Evolutionary conservation across 495 filamentous ascomycete species (phyloP), one percentile per base, ranked within the genome.

Genomic region (Aspergillus steynii): DNA sequence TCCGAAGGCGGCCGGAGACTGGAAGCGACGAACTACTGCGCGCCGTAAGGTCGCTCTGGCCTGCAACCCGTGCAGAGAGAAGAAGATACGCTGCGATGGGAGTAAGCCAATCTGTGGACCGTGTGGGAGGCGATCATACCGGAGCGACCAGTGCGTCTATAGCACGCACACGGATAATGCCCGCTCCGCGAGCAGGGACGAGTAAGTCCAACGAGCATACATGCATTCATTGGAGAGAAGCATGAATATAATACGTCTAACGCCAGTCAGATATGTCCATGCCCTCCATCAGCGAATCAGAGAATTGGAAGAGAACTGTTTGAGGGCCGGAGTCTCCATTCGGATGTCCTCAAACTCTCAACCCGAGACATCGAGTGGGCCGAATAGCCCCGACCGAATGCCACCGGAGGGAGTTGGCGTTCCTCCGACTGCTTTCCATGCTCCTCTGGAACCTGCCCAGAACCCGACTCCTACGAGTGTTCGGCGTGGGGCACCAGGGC

Each of bases 31-130:
- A 20, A 20, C 20, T 20, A 20, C 20, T 20, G 20, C 20, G 20
- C 69, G 71, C 26, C 68, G 71, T 31, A 74, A 74, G 47, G 55
- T 71, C 27, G 61, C 71, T 3, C 32, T 69, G 48, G 72, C 63
- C 14, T 81, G 79, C 66, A 77, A 80, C 47, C 63, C 76, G 8
- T 81, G 79, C 45, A 67, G 77, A 14, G 71, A 74, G 34, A 71
- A 73, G n/a, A 78, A 81, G 60, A 65, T 70, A 2, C 69, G 74
- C 1, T 82, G 79, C 52, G 77, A 80, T 58, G 77, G 78, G 7
- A 64, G 29, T 8, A 82, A 77, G 59, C 78, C 79, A 29, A 73
- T 80, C 45, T 80, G 79, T 67, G 77, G 72, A 20, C 71, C 75
- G 6, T 82, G 79, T 37, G 59, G 60, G 50, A 68, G 73, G 4